Base-by-base conservation (phyloP, 768 basidiomycete species). In the Mycena crocata region DNA sequence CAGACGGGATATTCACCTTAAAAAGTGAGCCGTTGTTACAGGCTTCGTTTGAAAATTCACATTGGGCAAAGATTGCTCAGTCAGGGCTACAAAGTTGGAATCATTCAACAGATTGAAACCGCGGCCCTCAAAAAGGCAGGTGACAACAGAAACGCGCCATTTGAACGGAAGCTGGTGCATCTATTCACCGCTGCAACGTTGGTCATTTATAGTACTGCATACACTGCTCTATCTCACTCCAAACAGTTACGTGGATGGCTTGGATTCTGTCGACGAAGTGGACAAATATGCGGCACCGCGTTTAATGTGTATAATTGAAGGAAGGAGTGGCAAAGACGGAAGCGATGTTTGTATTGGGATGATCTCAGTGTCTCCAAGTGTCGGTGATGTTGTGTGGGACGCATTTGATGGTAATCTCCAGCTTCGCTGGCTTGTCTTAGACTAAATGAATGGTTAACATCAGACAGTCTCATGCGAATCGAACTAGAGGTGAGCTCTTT, bases 311-410 rank as follows among this genome's bases (percentile, higher is more conserved):
- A 87, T 94, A 52, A 72, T 98, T 23, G 89, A 93, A 45, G 59
- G 24, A 10, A 40, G 49, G 91, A 95, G 70, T 51, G 61, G 39
- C 79, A 79, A 60, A 63, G 58, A 71, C 39, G 62, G 75, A 21
- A 75, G 70, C 23, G 76, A 84, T 55, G 85, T 88, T 5, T 79
- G 72, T 1, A 84, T 98, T 42, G 90, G 90, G 10, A 82, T 98
- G 78, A 84, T 98, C 35, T 87, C 88, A 19, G 89, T 98, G 19
- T 89, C 89, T 62, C 94, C 96, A 1, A 90, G 90, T 50, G 98
- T 95, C 0, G 97, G 97, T 1, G 96, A 98, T 69, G 92, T 99
- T 3, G 81, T 95, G 3, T 99, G 94, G 89, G 97, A 99, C 73
- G 89, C 93, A 60, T 97, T 96, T 73, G 85, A 92, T 57, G 95